Percentiles rank a stretch among this genome's conserved stretches.
Conservation (phyloP, 345 rosid species). For the Eucalyptus tenuipes region DNA sequence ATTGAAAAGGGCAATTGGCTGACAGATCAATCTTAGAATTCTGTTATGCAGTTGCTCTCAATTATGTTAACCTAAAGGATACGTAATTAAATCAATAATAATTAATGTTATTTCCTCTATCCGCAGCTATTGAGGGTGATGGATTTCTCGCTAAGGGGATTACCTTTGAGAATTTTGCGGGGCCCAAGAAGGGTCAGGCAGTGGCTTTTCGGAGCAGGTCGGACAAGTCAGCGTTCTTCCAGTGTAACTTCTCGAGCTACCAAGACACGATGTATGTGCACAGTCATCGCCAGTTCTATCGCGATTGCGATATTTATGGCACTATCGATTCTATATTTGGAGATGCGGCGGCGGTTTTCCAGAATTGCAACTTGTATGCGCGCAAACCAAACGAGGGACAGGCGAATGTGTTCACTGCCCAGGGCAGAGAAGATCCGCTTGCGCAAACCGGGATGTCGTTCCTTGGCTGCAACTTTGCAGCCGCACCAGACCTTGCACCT, state of each 20-base stretch:
- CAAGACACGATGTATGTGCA: neutral
- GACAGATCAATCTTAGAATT: too few relatives aligned
- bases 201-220: conserved; percentile 2
- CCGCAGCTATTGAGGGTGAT: conserved; percentile 6
- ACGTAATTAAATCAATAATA: neutral
- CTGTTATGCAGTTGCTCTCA: neutral
- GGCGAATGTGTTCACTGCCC: conserved; percentile 6
- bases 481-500: neutral
- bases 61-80: neutral
- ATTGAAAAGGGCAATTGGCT: too few relatives aligned
- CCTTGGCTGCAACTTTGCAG: neutral
- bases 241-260: conserved; percentile 10
- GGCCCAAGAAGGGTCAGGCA: conserved; percentile 7
- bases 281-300: conserved; percentile 9
- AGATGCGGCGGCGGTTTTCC: conserved; percentile 9
- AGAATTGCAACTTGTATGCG: neutral
- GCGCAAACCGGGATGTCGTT: conserved; percentile 2
- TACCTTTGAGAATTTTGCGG: conserved; percentile 11
- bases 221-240: conserved; percentile 5
- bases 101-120: neutral
- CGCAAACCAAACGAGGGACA: neutral
- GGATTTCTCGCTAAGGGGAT: conserved; percentile 4
- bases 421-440: conserved; percentile 1
- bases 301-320: conserved; percentile 11
- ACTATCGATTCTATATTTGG: conserved; percentile 20